Evolutionary conservation across 495 filamentous ascomycete species (phyloP).

Genomic region (Xylaria castorea): DNA sequence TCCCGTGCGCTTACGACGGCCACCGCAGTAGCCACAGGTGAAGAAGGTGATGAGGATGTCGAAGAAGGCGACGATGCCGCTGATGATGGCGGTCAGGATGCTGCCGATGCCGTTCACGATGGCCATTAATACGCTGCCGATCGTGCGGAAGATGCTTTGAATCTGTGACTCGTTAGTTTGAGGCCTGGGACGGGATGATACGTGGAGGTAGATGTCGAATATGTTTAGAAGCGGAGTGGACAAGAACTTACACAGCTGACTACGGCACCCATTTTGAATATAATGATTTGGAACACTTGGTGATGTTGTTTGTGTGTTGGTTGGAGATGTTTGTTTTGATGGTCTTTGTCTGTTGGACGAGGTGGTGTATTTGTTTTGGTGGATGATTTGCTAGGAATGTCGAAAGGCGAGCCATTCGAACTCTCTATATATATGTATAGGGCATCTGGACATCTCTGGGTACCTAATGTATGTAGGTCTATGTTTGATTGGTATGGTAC

Average conservation of each 20-base stretch:
- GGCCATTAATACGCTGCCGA: conserved; percentile 83
- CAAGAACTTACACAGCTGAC: conserved; percentile 84
- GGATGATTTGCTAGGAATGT: conserved; percentile 7
- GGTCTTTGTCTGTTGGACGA: background rate
- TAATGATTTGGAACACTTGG: conserved; percentile 28
- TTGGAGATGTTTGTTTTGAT: conserved; percentile 25
- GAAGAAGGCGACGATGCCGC: conserved; percentile 77
- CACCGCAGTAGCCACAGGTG: conserved; percentile 70
- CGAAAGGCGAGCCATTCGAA: conserved; percentile 2
- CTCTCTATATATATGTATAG: background rate
- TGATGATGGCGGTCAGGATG: conserved; percentile 80
- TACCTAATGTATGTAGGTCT: no score
- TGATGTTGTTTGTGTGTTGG: conserved; percentile 24
- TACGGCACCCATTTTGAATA: conserved; percentile 87
- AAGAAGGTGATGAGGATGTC: conserved; percentile 86
- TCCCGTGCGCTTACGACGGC: conserved; percentile 32
- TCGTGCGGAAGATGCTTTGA: conserved; percentile 75
- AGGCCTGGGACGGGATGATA: background rate
- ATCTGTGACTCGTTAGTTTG: conserved; percentile 62
- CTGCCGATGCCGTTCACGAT: conserved; percentile 82
- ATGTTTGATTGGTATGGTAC: no score
- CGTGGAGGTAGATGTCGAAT: background rate
- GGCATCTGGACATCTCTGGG: background rate
- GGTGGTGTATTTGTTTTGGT: conserved; percentile 21
- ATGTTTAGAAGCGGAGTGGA: background rate